Base-by-base conservation (phyloP, 805 yeast genomes). In the Peterozyma xylosa region DNA sequence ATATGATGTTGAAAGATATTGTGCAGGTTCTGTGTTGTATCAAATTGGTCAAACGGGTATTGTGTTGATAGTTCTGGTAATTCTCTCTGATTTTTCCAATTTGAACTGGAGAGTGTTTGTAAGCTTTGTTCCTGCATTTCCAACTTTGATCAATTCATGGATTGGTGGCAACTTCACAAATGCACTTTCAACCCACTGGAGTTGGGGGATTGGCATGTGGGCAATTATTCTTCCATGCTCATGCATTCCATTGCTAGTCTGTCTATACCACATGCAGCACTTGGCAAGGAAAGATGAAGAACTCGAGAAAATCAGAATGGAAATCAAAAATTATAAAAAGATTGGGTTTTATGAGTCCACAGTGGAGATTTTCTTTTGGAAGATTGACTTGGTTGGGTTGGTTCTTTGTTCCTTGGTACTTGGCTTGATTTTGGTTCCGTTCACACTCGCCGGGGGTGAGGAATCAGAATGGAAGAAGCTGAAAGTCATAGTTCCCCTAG, bases 151-250 rank as follows among this genome's bases (percentile, higher is more conserved):
- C 61, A 85, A 82, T 62, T 80, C 90, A n/a, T 86, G 93, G 93
- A 71, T 83, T 45, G 62, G 80, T 29, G 90, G 88, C 55, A 66
- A 79, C 52, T 66, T 85, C 39, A 62, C 73, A 11, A 49, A 58
- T 9, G 61, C 61, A 32, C 63, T 63, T 32, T 63, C 63, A 11
- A 60, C 60, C 11, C 52, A 69, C 32, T 80, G 87, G 82, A 69
- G 78, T 10, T 84, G 90, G 90, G 82, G 82, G 53, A 76, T 82
- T 52, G 89, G 83, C 35, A 82, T 84, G 75, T 84, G 85, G 85
- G 88, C 89, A 1, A 79, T 81, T 52, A 81, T 84, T 49, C 76
- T 79, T 70, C 90, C 90, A 33, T 64, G 80, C 34, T 56, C 78
- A 5, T 66, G 81, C 50, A 42, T 84, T 14, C 91, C 90, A 16